phyloP scores from a whole-genome alignment of 2,329 filamentous ascomycete species.

The Kalaharituber pfeilii region DNA sequence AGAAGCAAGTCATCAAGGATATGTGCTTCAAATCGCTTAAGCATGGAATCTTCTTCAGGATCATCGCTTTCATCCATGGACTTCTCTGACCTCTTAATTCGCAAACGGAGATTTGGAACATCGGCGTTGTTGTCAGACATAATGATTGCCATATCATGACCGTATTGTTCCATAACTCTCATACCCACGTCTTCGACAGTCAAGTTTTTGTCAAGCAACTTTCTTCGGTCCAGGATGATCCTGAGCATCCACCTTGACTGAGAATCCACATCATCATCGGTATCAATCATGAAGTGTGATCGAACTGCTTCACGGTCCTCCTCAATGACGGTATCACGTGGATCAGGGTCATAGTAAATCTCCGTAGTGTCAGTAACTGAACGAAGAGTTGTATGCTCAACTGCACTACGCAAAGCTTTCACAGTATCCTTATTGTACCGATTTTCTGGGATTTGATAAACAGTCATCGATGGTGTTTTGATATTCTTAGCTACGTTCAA shows the following conservation, averaged over 20 bases:
- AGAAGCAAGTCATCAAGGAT: constrained; percentile 80
- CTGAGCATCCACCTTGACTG: constrained; percentile 94
- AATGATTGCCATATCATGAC: constrained; percentile 70
- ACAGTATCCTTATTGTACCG: constrained; percentile 56
- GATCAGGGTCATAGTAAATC: constrained; percentile 92
- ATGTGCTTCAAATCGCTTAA: constrained; percentile 82
- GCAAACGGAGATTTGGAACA: constrained; percentile 81
- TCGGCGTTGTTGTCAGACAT: constrained; percentile 98
- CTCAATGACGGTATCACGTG: constrained; percentile 67
- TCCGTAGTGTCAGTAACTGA: constrained; percentile 84
- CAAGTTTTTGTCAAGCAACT: constrained; percentile 86
- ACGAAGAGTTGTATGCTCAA: constrained; percentile 86
- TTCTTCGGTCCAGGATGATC: constrained; percentile 80
- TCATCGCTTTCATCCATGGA: constrained; percentile 46
- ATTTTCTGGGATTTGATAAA: constrained; percentile 53
- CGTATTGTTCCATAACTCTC: constrained; percentile 78
- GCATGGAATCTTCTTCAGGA: constrained; percentile 75
- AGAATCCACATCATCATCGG: constrained; percentile 40
- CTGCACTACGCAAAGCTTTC: constrained; percentile 68
- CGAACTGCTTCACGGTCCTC: constrained; percentile 89
- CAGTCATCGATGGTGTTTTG: constrained; percentile 94
- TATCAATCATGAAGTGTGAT: constrained; percentile 77
- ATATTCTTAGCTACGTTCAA: constrained; percentile 94
- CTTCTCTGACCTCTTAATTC: constrained; percentile 45
- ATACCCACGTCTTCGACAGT: constrained; percentile 78